A percentile compares a stretch with the other conserved stretches of the same genome.
Conservation (phyloP, 2,329 filamentous ascomycete genomes). For the Aspergillus calidoustus region DNA sequence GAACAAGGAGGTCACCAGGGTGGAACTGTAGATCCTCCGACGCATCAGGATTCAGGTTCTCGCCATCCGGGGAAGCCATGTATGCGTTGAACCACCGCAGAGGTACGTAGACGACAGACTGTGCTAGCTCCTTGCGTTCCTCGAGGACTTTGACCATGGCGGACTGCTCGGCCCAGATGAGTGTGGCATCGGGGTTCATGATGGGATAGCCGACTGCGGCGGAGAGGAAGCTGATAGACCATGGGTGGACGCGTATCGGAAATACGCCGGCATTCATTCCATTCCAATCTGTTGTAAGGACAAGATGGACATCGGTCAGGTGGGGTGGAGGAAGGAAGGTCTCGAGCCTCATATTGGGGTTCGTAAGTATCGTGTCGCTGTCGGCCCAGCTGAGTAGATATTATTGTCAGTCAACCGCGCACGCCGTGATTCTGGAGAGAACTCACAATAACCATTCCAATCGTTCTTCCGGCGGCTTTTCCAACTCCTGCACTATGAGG, state of each 20-base stretch:
- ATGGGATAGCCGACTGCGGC: conserved; percentile 33
- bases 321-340: conserved; percentile 39
- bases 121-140: conserved; percentile 21
- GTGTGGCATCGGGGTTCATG: conserved; percentile 26
- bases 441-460: conserved; percentile 40
- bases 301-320: conserved; percentile 34
- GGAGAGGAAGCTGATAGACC: conserved; percentile 38
- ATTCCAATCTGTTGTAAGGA: conserved; percentile 38
- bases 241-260: conserved; percentile 39
- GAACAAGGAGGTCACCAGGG: conserved; percentile 23
- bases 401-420: not conserved
- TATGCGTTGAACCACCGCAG: conserved; percentile 27
- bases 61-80: conserved; percentile 13
- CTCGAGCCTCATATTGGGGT: conserved; percentile 37
- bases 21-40: conserved; percentile 19
- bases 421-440: not conserved
- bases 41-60: conserved; percentile 5
- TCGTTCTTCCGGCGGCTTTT: conserved; percentile 31
- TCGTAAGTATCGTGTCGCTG: conserved; percentile 40
- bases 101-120: conserved; percentile 21
- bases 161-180: conserved; percentile 28
- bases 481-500: conserved; percentile 34
- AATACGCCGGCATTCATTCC: conserved; percentile 43
- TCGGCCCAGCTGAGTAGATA: conserved; percentile 37
- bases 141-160: conserved; percentile 12